Evolutionary conservation across 129 eudicot genomes (phyloP).

Genomic region (Artemisia annua): DNA sequence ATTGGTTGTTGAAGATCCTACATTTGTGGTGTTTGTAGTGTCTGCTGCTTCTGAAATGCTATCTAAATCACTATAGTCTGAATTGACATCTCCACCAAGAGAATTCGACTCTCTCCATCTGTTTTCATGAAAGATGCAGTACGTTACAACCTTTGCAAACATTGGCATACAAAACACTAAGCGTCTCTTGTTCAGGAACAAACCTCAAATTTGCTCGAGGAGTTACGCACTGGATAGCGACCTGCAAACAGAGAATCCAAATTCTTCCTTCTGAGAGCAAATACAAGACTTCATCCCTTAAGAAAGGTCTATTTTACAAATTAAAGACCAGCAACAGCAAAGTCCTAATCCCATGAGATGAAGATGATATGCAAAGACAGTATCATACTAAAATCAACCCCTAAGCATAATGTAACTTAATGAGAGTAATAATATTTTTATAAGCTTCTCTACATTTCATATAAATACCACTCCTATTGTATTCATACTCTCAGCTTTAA

Average conservation of each 20-base stretch:
- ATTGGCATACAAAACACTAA: conserved; percentile 20
- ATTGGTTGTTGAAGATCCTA: conserved; percentile 43
- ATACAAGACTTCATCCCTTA: conserved; percentile 28
- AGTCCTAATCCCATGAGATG: conserved; percentile 2
- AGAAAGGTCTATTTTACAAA: conserved; percentile 16
- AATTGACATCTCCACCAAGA: conserved; percentile 39
- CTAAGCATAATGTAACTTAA: conserved; percentile 3
- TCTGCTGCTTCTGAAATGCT: conserved; percentile 53
- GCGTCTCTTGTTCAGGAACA: conserved; percentile 28
- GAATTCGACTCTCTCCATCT: conserved; percentile 45
- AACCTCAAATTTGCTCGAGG: conserved; percentile 56
- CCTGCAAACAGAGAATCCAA: conserved; percentile 52
- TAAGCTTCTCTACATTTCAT: conserved; percentile 6
- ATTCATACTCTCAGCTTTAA: neutral
- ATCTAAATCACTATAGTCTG: conserved; percentile 52
- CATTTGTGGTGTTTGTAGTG: conserved; percentile 35
- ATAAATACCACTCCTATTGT: neutral
- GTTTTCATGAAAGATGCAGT: conserved; percentile 33
- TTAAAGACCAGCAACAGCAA: conserved; percentile 1
- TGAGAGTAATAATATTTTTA: conserved; percentile 9
- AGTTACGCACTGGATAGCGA: conserved; percentile 63
- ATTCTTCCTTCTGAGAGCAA: conserved; percentile 39
- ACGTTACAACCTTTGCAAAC: conserved; percentile 19
- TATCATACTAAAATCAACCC: conserved; percentile 19
- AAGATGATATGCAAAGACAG: conserved; percentile 11